A percentile compares a stretch with the other conserved stretches of the same genome.
Conservation (phyloP, 345 rosid species). For the Litchi chinensis region DNA sequence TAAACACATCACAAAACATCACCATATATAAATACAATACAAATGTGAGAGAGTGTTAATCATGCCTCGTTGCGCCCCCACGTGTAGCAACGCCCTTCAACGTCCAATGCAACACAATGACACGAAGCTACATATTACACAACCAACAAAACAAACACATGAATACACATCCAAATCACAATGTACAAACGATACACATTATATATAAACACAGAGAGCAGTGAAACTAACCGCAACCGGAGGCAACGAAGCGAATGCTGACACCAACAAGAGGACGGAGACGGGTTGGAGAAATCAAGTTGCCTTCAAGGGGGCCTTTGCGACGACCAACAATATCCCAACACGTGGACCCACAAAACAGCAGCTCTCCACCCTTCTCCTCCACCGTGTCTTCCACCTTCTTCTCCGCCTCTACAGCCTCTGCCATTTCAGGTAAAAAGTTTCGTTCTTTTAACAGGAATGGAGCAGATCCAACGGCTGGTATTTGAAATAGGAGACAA, state of each 20-base stretch:
- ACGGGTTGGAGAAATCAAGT: constrained; percentile 87
- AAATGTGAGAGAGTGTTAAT: not conserved
- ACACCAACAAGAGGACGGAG: constrained; percentile 87
- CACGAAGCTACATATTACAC: constrained; percentile 62
- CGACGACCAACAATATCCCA: constrained; percentile 78
- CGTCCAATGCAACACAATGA: constrained; percentile 97
- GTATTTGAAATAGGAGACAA: constrained; percentile 33
- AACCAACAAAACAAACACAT: constrained; percentile 15
- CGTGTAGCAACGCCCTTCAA: constrained; percentile 92
- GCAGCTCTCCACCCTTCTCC: constrained; percentile 86
- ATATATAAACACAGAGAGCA: not conserved
- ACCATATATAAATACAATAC: too few relatives aligned
- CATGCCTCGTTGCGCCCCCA: constrained; percentile 98
- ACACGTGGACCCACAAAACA: constrained; percentile 85
- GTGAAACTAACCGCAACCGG: constrained; percentile 73
- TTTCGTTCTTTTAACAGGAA: not conserved
- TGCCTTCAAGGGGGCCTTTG: constrained; percentile 66
- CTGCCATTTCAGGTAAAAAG: constrained; percentile 50
- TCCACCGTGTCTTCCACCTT: constrained; percentile 40
- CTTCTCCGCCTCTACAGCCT: constrained; percentile 46
- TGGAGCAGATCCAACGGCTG: constrained; percentile 50
- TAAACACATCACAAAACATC: not conserved
- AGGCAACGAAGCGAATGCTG: constrained; percentile 74
- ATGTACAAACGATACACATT: not conserved
- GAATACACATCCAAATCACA: not conserved